Evolutionary conservation across 2,329 filamentous ascomycete species (phyloP), one percentile per base, ranked within the genome.

Genomic region (Hymenoscyphus fraxineus): DNA sequence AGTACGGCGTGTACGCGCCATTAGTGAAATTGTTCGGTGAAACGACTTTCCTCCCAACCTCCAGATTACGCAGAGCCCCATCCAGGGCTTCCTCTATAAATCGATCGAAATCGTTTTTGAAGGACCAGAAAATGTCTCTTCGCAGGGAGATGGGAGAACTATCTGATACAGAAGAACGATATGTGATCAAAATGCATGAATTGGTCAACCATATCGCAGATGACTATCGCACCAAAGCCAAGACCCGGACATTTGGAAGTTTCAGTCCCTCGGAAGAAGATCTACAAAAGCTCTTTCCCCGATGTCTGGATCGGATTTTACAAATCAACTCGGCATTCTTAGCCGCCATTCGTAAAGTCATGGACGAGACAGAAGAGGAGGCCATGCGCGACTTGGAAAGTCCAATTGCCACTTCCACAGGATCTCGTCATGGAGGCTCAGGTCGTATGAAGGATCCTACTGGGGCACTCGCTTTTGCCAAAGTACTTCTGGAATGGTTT

Each of bases 111-210:
- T 85, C 88, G 0, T 96, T 97, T 72, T 84, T 88, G 41, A 88
- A 87, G 70, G 87, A 90, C 64, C 92, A 97, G 73, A 96, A 96
- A 74, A 84, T 93, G 70, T 90, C 90, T 61, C 80, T 97, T 69
- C 87, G 93, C 51, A 89, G 93, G 77, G 94, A 97, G 76, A 88
- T 99, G 82, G 88, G 86, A 65, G 95, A 99, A 76, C 80, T 98
- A 65, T 86, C 97, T 40, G 91, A 96, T 72, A 99, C 95, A 0
- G 95, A 99, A 76, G 92, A 95, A 75, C 89, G 92, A 76, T 99
- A 98, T 77, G 92, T 99, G 54, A 83, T 85, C 71, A 97, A 98
- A 76, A 79, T 99, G 64, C 86, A 91, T 67, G 91, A 95, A 69
- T 79, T 99, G 66, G 90, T 97, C 54, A 87, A 90, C 67, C 86